Evolutionary conservation across 371 early-diverging fungal species (phyloP).

Genomic region (Haplosporangium sp.): DNA sequence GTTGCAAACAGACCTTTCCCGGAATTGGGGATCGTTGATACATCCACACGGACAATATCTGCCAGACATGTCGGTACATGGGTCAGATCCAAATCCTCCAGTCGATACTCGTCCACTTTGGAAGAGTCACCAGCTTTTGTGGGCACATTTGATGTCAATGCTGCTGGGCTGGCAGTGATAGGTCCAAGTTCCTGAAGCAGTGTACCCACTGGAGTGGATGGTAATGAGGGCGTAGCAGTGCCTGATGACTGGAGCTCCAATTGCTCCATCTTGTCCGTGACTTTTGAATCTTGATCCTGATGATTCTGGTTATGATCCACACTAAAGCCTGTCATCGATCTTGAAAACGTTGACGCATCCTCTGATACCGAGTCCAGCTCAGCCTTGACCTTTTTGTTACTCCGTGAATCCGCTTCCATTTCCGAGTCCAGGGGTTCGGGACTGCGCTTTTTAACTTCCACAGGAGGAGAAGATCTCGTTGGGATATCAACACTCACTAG

Average conservation of each 20-base stretch:
- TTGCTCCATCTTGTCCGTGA: conserved; percentile 25
- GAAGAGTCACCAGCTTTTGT: conserved; percentile 6
- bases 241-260: conserved; percentile 26
- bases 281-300: conserved; percentile 23
- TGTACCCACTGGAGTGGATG: conserved; percentile 22
- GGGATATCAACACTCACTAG: neutral
- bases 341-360: neutral
- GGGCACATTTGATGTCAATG: neutral
- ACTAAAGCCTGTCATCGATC: no score
- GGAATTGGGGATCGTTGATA: conserved; percentile 72
- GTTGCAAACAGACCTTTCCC: conserved; percentile 85
- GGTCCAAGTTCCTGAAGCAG: conserved; percentile 5
- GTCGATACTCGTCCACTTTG: conserved; percentile 31
- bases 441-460: conserved; percentile 29
- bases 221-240: conserved; percentile 11
- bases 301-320: neutral
- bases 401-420: conserved; percentile 3
- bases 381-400: conserved; percentile 36
- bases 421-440: conserved; percentile 9
- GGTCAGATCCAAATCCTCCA: conserved; percentile 52
- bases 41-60: conserved; percentile 71
- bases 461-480: neutral
- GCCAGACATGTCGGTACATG: conserved; percentile 64
- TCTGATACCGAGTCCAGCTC: conserved; percentile 20
- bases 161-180: neutral